Evolutionary conservation across 164 flowering plant species (phyloP).

Genomic region (Nelumbo lutea): DNA sequence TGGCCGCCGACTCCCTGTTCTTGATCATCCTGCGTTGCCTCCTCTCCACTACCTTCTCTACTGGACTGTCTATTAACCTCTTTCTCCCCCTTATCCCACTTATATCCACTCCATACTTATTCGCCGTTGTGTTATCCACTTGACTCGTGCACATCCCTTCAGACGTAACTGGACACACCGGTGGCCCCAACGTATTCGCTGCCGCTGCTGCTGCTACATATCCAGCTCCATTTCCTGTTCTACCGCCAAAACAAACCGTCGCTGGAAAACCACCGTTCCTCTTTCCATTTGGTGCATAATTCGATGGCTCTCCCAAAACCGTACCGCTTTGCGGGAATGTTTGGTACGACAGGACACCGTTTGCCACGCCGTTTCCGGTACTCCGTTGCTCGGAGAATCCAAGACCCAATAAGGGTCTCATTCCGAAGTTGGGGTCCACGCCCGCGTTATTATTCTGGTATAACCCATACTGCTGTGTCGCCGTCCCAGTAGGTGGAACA

Average conservation of each 20-base stretch:
- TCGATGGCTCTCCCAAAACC: constrained; percentile 27
- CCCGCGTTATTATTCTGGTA: constrained; percentile 27
- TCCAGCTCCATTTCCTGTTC: constrained; percentile 41
- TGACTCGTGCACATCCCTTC: constrained; percentile 50
- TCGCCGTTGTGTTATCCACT: background rate
- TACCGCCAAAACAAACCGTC: constrained; percentile 37
- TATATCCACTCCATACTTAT: constrained; percentile 25
- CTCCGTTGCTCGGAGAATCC: constrained; percentile 13
- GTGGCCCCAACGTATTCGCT: constrained; percentile 37
- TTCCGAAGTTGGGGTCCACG: constrained; percentile 21
- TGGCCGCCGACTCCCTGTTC: constrained; percentile 93
- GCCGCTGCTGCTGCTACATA: constrained; percentile 18
- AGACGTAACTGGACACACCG: constrained; percentile 63
- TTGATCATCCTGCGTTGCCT: constrained; percentile 94
- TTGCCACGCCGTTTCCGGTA: constrained; percentile 11
- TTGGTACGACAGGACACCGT: constrained; percentile 21
- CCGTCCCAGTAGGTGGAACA: constrained; percentile 5
- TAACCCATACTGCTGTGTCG: constrained; percentile 28
- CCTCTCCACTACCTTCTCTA: constrained; percentile 91
- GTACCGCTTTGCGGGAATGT: constrained; percentile 21
- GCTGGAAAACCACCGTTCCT: constrained; percentile 28
- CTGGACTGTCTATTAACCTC: constrained; percentile 68
- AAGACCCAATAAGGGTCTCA: constrained; percentile 30
- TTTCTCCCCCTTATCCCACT: constrained; percentile 58
- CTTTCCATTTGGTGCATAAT: constrained; percentile 27